Evolutionary conservation across 2,329 filamentous ascomycete genomes (phyloP).

Genomic region (Periglandula ipomoeae): DNA sequence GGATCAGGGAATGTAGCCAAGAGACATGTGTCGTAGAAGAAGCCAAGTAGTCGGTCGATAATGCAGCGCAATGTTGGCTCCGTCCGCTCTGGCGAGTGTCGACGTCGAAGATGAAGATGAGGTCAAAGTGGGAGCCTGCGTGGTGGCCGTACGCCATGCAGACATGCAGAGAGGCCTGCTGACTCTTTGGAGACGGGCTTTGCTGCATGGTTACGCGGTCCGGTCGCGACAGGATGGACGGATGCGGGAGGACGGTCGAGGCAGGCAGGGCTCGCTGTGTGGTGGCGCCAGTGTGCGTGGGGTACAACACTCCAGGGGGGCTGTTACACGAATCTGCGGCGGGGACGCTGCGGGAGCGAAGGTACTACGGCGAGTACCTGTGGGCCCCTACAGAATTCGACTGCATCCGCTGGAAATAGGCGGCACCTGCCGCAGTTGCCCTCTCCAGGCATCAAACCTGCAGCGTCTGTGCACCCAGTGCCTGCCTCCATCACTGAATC

Average conservation of each 20-base stretch:
- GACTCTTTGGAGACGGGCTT: constrained; percentile 8
- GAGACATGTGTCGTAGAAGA: not conserved
- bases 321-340: too few species aligned
- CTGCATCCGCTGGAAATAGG: too few species aligned
- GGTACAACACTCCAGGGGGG: too few species aligned
- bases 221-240: constrained; percentile 16
- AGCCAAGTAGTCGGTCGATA: not conserved
- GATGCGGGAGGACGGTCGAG: constrained; percentile 9
- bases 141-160: constrained; percentile 1
- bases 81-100: not conserved
- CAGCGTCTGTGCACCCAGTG: too few species aligned
- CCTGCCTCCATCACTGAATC: too few species aligned
- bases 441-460: too few species aligned
- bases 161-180: constrained; percentile 2
- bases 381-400: not conserved
- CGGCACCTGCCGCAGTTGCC: too few species aligned
- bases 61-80: not conserved
- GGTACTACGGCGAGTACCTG: not conserved
- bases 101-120: not conserved
- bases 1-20: too few species aligned
- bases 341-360: too few species aligned
- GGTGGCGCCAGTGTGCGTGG: not conserved
- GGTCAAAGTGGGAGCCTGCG: constrained; percentile 2
- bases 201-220: constrained; percentile 19
- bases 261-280: not conserved